Evolutionary conservation across 345 rosid genomes (phyloP).

Genomic region (Syzygium jambos): DNA sequence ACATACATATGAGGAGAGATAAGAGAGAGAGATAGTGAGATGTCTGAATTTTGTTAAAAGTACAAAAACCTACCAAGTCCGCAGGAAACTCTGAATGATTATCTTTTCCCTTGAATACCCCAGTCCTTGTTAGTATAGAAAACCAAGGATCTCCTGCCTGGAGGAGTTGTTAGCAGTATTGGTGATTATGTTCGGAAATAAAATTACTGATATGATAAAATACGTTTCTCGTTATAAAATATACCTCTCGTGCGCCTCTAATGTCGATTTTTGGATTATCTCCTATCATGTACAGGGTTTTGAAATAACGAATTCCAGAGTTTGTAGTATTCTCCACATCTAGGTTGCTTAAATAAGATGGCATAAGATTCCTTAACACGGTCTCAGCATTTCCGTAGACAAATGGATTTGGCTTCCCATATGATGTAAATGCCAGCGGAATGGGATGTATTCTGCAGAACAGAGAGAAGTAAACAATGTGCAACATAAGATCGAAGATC

Average conservation of each 20-base stretch:
- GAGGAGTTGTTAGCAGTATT: neutral
- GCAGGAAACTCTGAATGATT: constrained; percentile 55
- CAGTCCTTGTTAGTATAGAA: constrained; percentile 82
- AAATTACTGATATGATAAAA: neutral
- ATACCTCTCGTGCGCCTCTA: constrained; percentile 61
- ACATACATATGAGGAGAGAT: neutral
- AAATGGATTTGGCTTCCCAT: constrained; percentile 78
- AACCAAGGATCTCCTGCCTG: constrained; percentile 88
- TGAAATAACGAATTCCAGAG: constrained; percentile 26
- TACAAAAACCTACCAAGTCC: constrained; percentile 40
- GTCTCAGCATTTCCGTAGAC: constrained; percentile 66
- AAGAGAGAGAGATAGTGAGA: neutral
- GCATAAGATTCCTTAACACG: constrained; percentile 36
- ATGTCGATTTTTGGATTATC: constrained; percentile 81
- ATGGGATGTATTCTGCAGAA: constrained; percentile 47
- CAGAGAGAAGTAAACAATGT: neutral
- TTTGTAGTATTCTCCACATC: neutral
- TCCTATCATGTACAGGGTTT: constrained; percentile 70
- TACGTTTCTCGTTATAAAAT: neutral
- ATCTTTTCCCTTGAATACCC: constrained; percentile 69
- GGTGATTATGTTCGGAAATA: neutral
- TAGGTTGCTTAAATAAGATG: constrained; percentile 10
- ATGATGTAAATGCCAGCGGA: constrained; percentile 46
- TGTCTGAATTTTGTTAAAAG: neutral
- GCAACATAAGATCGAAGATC: neutral